Evolutionary conservation across 2,329 filamentous ascomycete genomes (phyloP).

Genomic region (Colletotrichum truncatum): DNA sequence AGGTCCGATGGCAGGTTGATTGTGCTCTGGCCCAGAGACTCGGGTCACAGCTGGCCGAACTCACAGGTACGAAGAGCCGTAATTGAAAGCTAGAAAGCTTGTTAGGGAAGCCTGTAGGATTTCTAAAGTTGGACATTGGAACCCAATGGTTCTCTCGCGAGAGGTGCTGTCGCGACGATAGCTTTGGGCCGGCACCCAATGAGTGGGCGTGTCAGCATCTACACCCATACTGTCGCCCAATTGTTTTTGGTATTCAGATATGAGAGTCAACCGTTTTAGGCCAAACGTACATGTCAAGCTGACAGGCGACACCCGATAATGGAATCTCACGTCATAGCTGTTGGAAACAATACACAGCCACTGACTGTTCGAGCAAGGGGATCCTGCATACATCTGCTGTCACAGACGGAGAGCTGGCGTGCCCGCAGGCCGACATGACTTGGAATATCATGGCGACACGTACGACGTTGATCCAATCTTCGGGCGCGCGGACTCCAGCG

Average conservation of each 20-base stretch:
- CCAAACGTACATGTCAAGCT: background rate
- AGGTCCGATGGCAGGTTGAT: slow-evolving; percentile 7
- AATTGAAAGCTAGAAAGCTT: background rate
- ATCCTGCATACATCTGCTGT: background rate
- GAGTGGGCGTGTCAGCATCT: too few relatives aligned
- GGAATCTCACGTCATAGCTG: slow-evolving; percentile 7
- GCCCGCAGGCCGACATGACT: slow-evolving; percentile 7
- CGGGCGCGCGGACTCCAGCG: slow-evolving; percentile 3
- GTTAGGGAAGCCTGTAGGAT: background rate
- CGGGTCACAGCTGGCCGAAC: background rate
- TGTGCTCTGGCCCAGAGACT: background rate
- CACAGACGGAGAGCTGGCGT: background rate
- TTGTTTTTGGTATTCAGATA: background rate
- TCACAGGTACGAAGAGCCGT: background rate
- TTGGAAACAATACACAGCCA: slow-evolving; percentile 28
- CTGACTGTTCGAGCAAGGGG: slow-evolving; percentile 16
- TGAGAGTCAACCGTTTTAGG: background rate
- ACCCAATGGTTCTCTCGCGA: too few relatives aligned
- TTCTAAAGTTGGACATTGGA: too few relatives aligned
- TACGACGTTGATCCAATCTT: slow-evolving; percentile 20
- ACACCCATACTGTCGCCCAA: background rate
- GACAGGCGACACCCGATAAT: background rate
- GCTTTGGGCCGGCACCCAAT: too few relatives aligned
- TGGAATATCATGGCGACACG: background rate
- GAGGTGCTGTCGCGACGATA: too few relatives aligned